A percentile compares a stretch with the other conserved stretches of the same genome.
Evolutionary conservation across 305 asterid species (phyloP).

Genomic region (Fraxinus sp.): DNA sequence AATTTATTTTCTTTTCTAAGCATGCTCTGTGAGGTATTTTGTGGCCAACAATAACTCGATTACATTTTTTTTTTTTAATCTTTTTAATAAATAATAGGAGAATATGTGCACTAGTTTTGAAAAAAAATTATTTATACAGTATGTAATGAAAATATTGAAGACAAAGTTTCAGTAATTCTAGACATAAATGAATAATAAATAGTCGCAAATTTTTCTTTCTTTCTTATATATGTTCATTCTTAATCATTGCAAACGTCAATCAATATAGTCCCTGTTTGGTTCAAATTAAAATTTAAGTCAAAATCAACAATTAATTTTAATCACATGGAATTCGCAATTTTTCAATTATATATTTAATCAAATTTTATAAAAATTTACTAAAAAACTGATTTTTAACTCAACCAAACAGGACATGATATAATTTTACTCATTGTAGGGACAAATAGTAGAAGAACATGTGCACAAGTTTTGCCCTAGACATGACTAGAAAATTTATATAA

Average conservation of each 20-base stretch:
- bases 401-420: slow-evolving; percentile 22
- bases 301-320: neutral
- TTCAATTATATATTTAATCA: too few species aligned
- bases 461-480: slow-evolving; percentile 1
- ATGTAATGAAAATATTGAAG: neutral
- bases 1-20: neutral
- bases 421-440: slow-evolving; percentile 9
- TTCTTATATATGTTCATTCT: neutral
- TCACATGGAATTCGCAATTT: too few species aligned
- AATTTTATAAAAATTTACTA: slow-evolving; percentile 12
- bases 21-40: neutral
- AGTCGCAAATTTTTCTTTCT: too few species aligned
- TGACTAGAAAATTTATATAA: neutral
- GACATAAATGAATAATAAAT: neutral
- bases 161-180: too few species aligned
- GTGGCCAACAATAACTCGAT: neutral
- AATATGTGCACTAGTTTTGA: slow-evolving; percentile 16
- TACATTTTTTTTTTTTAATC: neutral
- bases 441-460: slow-evolving; percentile 22
- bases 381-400: neutral
- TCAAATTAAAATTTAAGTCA: too few species aligned
- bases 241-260: neutral
- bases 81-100: neutral
- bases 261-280: neutral
- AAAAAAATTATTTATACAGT: neutral